A percentile compares a stretch with the other conserved stretches of the same genome.
These are phyloP conservation scores for Pilatotrama ljubarskyi DNA, from an alignment of 768 basidiomycete species.

Conservation along the genomic window DNA sequence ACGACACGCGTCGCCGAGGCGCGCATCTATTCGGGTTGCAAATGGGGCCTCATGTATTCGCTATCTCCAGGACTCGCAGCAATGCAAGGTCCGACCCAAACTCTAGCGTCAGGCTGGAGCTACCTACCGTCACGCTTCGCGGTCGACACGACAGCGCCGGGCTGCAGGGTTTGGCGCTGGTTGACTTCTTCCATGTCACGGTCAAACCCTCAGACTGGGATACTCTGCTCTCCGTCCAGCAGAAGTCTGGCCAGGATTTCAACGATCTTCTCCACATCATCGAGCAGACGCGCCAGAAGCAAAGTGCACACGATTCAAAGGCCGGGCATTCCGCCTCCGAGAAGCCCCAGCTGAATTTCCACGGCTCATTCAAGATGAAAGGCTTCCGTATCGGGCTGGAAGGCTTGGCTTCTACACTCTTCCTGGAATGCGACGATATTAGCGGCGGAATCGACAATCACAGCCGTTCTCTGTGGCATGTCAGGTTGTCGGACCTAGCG, in stretches of 20 bases:
- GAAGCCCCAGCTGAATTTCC: slow-evolving; percentile 37
- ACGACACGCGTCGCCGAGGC: slow-evolving; percentile 30
- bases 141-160: slow-evolving; percentile 53
- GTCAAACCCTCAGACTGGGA: slow-evolving; percentile 86
- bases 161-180: slow-evolving; percentile 55
- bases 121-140: slow-evolving; percentile 66
- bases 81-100: slow-evolving; percentile 36
- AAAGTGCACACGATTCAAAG: neutral
- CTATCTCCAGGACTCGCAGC: slow-evolving; percentile 45
- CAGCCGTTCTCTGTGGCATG: slow-evolving; percentile 57
- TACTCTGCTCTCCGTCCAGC: slow-evolving; percentile 77
- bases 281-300: slow-evolving; percentile 51
- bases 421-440: slow-evolving; percentile 75
- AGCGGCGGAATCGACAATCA: slow-evolving; percentile 58
- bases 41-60: slow-evolving; percentile 59
- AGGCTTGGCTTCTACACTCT: slow-evolving; percentile 68
- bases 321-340: slow-evolving; percentile 8
- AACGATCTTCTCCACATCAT: slow-evolving; percentile 73
- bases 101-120: slow-evolving; percentile 58
- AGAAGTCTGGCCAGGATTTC: slow-evolving; percentile 89
- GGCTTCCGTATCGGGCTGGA: slow-evolving; percentile 83
- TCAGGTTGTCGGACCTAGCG: slow-evolving; percentile 72
- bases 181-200: slow-evolving; percentile 71
- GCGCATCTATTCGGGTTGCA: slow-evolving; percentile 62
- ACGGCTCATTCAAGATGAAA: slow-evolving; percentile 62